A percentile compares a stretch with the other conserved stretches of the same genome.
phyloP scores from a whole-genome alignment of 2,329 filamentous ascomycete species.

The Penicillium sp. region DNA sequence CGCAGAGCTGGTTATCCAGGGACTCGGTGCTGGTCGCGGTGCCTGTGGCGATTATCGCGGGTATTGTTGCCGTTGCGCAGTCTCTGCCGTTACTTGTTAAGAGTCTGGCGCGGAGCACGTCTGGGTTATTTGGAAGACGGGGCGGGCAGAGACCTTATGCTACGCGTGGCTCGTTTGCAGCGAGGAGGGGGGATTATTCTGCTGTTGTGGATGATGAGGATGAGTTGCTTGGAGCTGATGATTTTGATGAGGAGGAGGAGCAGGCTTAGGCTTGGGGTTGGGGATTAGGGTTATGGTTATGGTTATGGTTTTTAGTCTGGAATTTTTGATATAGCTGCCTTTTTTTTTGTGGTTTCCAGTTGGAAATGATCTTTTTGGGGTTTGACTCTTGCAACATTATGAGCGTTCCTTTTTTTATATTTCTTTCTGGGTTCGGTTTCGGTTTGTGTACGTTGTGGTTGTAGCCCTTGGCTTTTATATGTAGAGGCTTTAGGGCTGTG shows the following conservation, averaged over 20 bases:
- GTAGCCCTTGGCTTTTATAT: neutral
- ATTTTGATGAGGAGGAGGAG: slow-evolving; percentile 80
- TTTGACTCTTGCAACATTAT: slow-evolving; percentile 24
- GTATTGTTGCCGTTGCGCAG: slow-evolving; percentile 71
- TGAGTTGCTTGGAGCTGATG: slow-evolving; percentile 80
- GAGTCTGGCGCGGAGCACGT: slow-evolving; percentile 69
- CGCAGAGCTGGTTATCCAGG: slow-evolving; percentile 56
- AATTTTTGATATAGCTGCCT: slow-evolving; percentile 2
- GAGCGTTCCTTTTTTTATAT: slow-evolving; percentile 12
- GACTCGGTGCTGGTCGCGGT: slow-evolving; percentile 78
- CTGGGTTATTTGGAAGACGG: slow-evolving; percentile 56
- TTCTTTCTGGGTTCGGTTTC: neutral
- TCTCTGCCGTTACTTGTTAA: slow-evolving; percentile 70
- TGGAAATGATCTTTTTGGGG: neutral
- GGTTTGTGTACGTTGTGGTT: neutral
- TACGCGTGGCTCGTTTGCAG: slow-evolving; percentile 83
- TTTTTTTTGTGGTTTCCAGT: neutral
- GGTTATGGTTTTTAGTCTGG: neutral
- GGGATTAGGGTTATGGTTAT: neutral
- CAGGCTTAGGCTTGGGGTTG: slow-evolving; percentile 21
- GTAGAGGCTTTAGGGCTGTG: neutral
- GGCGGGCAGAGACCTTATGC: slow-evolving; percentile 66
- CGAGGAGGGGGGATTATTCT: slow-evolving; percentile 82
- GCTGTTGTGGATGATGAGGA: slow-evolving; percentile 91
- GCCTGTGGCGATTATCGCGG: slow-evolving; percentile 76